Percentiles rank a stretch among this genome's conserved stretches.
These are phyloP conservation scores for Cordia subcordata DNA, from an alignment of 257 asterid genomes.

Conservation along the genomic window DNA sequence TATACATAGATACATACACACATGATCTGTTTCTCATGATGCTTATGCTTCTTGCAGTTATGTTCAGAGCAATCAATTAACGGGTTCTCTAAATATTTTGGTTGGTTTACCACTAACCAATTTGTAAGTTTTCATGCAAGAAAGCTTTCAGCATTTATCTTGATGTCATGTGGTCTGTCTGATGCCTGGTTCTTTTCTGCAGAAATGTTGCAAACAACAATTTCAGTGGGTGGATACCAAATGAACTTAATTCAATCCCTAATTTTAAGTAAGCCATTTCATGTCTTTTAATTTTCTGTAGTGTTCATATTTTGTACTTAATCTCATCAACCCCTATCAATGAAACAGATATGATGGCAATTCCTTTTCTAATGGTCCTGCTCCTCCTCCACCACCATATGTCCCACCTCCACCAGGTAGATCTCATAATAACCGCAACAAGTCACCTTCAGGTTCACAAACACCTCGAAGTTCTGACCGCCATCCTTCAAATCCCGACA, in stretches of 20 bases:
- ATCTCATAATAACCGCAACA: conserved; percentile 34
- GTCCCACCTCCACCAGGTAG: conserved; percentile 89
- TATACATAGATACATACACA: conserved; percentile 2
- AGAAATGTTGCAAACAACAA: conserved; percentile 93
- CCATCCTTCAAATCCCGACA: conserved; percentile 28
- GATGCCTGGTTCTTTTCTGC: conserved; percentile 21
- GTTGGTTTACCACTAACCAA: conserved; percentile 68
- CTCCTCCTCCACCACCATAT: conserved; percentile 92
- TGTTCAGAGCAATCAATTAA: conserved; percentile 69
- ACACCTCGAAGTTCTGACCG: conserved; percentile 37
- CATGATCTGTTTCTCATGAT: conserved; percentile 17
- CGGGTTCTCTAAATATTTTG: conserved; percentile 71
- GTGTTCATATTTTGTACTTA: conserved; percentile 14
- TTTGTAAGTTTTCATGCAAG: conserved; percentile 48
- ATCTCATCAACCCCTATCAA: conserved; percentile 14
- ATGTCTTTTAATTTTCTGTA: conserved; percentile 6
- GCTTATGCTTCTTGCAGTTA: conserved; percentile 45
- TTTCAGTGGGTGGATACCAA: conserved; percentile 96
- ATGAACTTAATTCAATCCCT: conserved; percentile 63
- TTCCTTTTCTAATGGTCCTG: conserved; percentile 75
- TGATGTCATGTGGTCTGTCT: not conserved
- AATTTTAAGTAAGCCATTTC: conserved; percentile 70
- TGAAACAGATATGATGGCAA: conserved; percentile 73
- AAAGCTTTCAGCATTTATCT: not conserved
- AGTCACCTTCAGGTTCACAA: conserved; percentile 41